phyloP scores from a whole-genome alignment of 2,329 filamentous ascomycete genomes.

The Aspergillus novofumigatus region DNA sequence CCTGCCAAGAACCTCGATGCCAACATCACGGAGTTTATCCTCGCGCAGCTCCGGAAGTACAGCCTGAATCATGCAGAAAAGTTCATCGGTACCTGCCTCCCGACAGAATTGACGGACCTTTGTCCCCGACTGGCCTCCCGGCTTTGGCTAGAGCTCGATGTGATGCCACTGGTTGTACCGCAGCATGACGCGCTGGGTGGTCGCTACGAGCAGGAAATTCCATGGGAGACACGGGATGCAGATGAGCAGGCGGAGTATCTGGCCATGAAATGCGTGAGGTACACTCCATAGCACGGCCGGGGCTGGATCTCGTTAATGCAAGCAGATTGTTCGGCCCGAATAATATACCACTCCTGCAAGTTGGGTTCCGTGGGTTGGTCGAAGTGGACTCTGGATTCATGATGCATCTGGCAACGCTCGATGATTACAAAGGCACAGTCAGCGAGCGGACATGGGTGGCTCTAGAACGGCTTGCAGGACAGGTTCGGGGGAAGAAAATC shows the following conservation, averaged over 20 bases:
- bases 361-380: slow-evolving; percentile 65
- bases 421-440: slow-evolving; percentile 61
- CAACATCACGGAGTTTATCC: slow-evolving; percentile 56
- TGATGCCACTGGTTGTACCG: slow-evolving; percentile 65
- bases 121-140: slow-evolving; percentile 64
- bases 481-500: slow-evolving; percentile 59
- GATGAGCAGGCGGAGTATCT: slow-evolving; percentile 81
- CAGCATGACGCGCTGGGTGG: slow-evolving; percentile 10
- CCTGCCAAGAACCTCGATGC: slow-evolving; percentile 37
- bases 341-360: slow-evolving; percentile 61
- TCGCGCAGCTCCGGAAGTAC: slow-evolving; percentile 56
- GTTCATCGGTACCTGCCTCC: slow-evolving; percentile 68
- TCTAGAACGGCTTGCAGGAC: slow-evolving; percentile 58
- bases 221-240: slow-evolving; percentile 55
- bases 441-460: slow-evolving; percentile 60
- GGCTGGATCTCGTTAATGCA: not conserved
- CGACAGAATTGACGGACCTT: slow-evolving; percentile 53
- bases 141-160: slow-evolving; percentile 72
- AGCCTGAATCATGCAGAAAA: slow-evolving; percentile 65
- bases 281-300: slow-evolving; percentile 7
- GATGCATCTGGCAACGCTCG: slow-evolving; percentile 55
- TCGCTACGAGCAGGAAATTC: slow-evolving; percentile 21
- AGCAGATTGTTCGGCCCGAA: slow-evolving; percentile 67
- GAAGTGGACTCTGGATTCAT: slow-evolving; percentile 66
- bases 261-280: slow-evolving; percentile 73